Conservation (phyloP, 129 eudicot species). For the Helichrysum umbraculigerum region DNA sequence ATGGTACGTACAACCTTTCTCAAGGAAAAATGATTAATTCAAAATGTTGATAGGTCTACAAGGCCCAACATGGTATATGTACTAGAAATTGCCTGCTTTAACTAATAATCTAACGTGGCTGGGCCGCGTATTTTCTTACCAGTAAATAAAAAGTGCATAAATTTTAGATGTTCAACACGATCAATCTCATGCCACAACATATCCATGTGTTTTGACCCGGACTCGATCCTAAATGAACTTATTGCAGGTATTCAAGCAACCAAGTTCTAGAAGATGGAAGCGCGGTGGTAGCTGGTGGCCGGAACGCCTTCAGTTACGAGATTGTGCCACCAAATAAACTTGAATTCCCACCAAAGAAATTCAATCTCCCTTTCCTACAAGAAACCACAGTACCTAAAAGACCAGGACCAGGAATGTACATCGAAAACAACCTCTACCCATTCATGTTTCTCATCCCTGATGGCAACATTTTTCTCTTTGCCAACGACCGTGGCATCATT, state of each 20-base stretch:
- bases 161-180: not conserved
- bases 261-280: constrained; percentile 63
- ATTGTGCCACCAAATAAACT: constrained; percentile 41
- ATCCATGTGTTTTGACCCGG: not conserved
- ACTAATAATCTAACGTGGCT: not conserved
- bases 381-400: constrained; percentile 50
- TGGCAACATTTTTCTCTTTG: constrained; percentile 36
- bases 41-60: not conserved
- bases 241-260: constrained; percentile 64
- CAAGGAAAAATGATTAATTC: not conserved
- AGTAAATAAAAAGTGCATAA: not conserved
- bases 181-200: not conserved
- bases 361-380: constrained; percentile 52
- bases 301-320: constrained; percentile 58
- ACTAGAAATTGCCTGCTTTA: not conserved
- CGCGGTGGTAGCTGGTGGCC: constrained; percentile 65
- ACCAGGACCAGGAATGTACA: constrained; percentile 33
- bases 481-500: constrained; percentile 38
- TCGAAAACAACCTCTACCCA: constrained; percentile 44
- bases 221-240: not conserved
- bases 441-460: constrained; percentile 40
- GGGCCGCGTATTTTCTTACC: not conserved
- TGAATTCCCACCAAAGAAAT: constrained; percentile 23
- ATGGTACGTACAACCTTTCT: constrained; percentile 45
- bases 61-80: not conserved